Conservation (phyloP, 192 early-diverging fungal species). For the Coemansia sp. region DNA sequence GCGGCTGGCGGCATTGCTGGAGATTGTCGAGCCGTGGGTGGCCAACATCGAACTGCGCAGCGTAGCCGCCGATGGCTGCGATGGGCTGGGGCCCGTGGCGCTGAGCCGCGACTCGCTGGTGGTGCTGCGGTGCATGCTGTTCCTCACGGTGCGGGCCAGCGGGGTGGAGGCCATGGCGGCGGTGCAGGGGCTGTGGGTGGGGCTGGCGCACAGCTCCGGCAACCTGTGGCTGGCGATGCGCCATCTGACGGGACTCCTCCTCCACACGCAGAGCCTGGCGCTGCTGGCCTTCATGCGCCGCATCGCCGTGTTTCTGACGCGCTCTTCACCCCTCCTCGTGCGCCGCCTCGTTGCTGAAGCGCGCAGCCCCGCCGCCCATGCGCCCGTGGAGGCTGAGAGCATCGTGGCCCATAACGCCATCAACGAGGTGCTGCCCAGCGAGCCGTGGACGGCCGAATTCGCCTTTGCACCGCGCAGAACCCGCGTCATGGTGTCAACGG, state of each 20-base stretch:
- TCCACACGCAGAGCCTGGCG: slow-evolving; percentile 20
- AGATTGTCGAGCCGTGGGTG: slow-evolving; percentile 36
- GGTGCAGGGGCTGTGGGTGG: slow-evolving; percentile 44
- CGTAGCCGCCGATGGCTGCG: not conserved
- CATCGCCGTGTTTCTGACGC: slow-evolving; percentile 45
- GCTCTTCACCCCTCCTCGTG: slow-evolving; percentile 29
- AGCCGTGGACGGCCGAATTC: slow-evolving; percentile 38
- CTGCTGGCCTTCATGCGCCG: slow-evolving; percentile 36
- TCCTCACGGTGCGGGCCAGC: slow-evolving; percentile 19
- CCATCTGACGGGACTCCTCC: slow-evolving; percentile 28
- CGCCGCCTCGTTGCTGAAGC: slow-evolving; percentile 25
- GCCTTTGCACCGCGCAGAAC: slow-evolving; percentile 3
- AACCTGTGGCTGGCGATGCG: slow-evolving; percentile 42
- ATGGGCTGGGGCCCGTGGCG: slow-evolving; percentile 17
- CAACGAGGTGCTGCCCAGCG: slow-evolving; percentile 12
- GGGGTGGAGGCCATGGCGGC: slow-evolving; percentile 15
- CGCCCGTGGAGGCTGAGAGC: slow-evolving; percentile 14
- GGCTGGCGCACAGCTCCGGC: slow-evolving; percentile 8
- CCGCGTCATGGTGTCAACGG: slow-evolving; percentile 24
- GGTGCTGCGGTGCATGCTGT: slow-evolving; percentile 51
- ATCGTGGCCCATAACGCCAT: slow-evolving; percentile 11
- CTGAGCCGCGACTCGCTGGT: slow-evolving; percentile 39
- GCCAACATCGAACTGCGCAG: slow-evolving; percentile 24
- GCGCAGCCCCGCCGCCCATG: slow-evolving; percentile 14
- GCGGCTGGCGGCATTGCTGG: slow-evolving; percentile 14